Evolutionary conservation across 805 yeast species (phyloP), one percentile per base, ranked within the genome.

Genomic region (Torulaspora delbrueckii): DNA sequence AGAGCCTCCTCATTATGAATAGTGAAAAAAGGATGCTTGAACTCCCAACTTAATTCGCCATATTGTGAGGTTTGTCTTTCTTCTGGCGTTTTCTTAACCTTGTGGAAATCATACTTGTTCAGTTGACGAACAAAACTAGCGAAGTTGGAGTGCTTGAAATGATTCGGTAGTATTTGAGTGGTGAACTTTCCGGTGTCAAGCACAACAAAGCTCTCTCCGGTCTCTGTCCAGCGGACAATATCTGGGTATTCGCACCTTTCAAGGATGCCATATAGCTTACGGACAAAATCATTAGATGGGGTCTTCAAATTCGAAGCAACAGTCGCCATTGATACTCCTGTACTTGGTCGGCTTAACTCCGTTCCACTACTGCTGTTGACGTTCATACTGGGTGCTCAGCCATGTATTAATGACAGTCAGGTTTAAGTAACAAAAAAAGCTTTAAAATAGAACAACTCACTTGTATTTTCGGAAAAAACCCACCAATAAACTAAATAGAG

Each of bases 51-150:
- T 64, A 83, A 79, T 46, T 82, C 88, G 32, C 89, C 86, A 57
- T 81, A 81, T 47, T 79, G 79, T 24, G 68, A 66, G 40, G 61
- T 61, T 41, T 70, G 75, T 56, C 75, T 76, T 50, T 79, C 85
- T 54, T 81, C 89, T 47, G 73, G 77, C 33, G 85, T 71, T 37
- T 79, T 73, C 62, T 91, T 86, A 37, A 93, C 95, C 69, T 93
- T 93, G 72, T 93, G 99, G 72, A 93, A 93, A 67, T 91, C 99
- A 62, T 93, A 93, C 67, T 93, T 93, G 74, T 93, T 93, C 58
- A 93, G 73, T 64, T 93, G 99, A 37, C 99, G 78, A 16, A 91
- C 98, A 70, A 91, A 91, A 56, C 90, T 80, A 30, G 98, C 91
- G 69, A 91, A 93, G 69, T 93, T 93, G 47, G 88, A 79, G 67